Evolutionary conservation across 192 early-diverging fungal species (phyloP).

Genomic region (Linnemannia hyalina): DNA sequence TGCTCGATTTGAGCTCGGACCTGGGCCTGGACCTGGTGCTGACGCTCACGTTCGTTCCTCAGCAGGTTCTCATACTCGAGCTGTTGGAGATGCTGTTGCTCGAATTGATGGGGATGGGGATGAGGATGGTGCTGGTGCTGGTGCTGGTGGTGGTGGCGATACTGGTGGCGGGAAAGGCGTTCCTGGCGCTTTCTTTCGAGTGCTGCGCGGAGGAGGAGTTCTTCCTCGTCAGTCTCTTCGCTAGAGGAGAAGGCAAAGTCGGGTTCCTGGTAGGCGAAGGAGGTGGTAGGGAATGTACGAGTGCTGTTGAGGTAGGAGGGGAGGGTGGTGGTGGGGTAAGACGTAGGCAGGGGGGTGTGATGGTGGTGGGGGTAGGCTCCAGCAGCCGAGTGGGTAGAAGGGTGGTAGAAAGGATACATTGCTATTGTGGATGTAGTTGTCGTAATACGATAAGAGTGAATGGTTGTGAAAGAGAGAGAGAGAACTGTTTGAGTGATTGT

Average conservation of each 20-base stretch:
- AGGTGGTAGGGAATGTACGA: no score
- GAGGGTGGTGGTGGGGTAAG: not conserved
- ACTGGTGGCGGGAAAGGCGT: conserved; percentile 23
- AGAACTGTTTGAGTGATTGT: not conserved
- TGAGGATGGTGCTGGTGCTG: conserved; percentile 16
- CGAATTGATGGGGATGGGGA: not conserved
- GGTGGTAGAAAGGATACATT: conserved; percentile 14
- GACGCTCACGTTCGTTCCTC: conserved; percentile 2
- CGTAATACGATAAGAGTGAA: not conserved
- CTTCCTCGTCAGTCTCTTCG: conserved; percentile 39
- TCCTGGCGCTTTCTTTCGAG: conserved; percentile 32
- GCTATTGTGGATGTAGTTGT: not conserved
- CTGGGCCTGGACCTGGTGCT: not conserved
- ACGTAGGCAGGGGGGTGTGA: not conserved
- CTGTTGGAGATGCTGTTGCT: not conserved
- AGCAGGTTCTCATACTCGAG: conserved; percentile 2
- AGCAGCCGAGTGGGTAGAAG: not conserved
- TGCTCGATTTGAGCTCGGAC: not conserved
- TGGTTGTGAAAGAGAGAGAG: not conserved
- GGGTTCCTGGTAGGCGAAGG: not conserved
- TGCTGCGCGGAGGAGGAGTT: conserved; percentile 31
- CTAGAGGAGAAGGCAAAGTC: not conserved
- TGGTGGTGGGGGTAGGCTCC: not conserved
- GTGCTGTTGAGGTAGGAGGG: not conserved
- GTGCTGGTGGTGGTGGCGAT: conserved; percentile 20